These are phyloP conservation scores for Acmispon strigosus DNA, from an alignment of 306 rosid genomes.

Conservation along the genomic window DNA sequence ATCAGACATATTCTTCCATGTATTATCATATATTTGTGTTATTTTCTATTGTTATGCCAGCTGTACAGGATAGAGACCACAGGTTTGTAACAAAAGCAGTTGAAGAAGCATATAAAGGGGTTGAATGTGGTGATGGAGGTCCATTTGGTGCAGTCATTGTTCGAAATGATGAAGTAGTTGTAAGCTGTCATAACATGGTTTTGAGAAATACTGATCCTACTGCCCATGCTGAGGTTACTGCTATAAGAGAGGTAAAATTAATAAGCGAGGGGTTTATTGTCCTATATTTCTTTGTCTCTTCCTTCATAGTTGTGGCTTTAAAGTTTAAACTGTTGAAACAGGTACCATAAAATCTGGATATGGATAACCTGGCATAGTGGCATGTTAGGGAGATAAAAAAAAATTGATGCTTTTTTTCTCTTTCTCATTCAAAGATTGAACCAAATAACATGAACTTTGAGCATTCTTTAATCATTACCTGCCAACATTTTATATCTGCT, in stretches of 20 bases:
- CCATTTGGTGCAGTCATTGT: slow-evolving; percentile 88
- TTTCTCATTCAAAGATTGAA: neutral
- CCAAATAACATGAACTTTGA: neutral
- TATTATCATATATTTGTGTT: neutral
- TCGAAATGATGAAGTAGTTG: slow-evolving; percentile 71
- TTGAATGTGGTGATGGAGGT: slow-evolving; percentile 76
- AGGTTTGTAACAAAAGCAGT: slow-evolving; percentile 60
- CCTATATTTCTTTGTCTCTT: neutral
- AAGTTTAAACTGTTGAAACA: neutral
- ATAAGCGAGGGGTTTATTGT: neutral
- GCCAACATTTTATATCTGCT: neutral
- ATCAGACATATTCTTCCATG: neutral
- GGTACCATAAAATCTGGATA: neutral
- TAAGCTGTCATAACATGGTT: slow-evolving; percentile 83
- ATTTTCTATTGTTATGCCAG: slow-evolving; percentile 28
- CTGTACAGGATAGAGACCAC: slow-evolving; percentile 71
- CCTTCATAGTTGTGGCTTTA: neutral
- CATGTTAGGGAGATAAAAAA: neutral
- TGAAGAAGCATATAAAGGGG: slow-evolving; percentile 83
- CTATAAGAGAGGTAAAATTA: slow-evolving; percentile 72
- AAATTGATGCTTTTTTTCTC: neutral
- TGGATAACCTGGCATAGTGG: neutral
- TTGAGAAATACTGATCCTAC: slow-evolving; percentile 66
- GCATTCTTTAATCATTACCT: neutral
- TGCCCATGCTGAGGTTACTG: slow-evolving; percentile 87